Evolutionary conservation across 805 yeast genomes (phyloP), one percentile per base, ranked within the genome.

Genomic region (Yarrowia keelungensis): DNA sequence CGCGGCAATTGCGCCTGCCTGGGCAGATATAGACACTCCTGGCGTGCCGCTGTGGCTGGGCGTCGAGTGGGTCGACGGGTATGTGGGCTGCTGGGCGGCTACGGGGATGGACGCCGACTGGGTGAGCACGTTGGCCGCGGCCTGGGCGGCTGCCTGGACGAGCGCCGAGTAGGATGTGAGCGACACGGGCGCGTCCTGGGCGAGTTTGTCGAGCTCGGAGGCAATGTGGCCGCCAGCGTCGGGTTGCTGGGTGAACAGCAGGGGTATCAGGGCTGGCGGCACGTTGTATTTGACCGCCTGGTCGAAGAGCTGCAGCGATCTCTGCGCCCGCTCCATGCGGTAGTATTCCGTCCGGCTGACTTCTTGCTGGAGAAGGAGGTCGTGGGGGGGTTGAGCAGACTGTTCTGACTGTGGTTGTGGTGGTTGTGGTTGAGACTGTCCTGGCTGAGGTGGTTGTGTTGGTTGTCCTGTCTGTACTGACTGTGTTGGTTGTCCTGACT

Each of bases 291-390:
- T 79, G 5, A 85, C 74, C 0, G 96, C 93, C 14, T 81, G 79
- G 69, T 85, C 85, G 64, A 93, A 74, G 19, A 92, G 80, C 66
- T 88, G 88, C 41, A 89, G 78, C 26, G 89, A 84, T 69, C 84
- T 83, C 50, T 84, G 83, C 35, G 89, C 81, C 49, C 83, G 79
- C 75, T 92, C 97, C 22, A 88, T 79, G 67, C 83, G 84, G 75
- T 89, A 89, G 72, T 82, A 88, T 72, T 89, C 95, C 76, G 92
- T 97, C 72, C 89, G 89, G 1, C 97, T 89, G 53, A 84, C 82
- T 76, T 93, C 97, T 74, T 89, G 94, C 75, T 91, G 92, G 2
- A 86, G 76, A 66, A 87, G 82, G 39, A 89, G 82, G 42, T 50
- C 41, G 3, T 14, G 36, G 10, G 53, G 32, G 19, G 19, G 19